Conservation (phyloP, 345 rosid genomes). For the Dovyalis caffra region DNA sequence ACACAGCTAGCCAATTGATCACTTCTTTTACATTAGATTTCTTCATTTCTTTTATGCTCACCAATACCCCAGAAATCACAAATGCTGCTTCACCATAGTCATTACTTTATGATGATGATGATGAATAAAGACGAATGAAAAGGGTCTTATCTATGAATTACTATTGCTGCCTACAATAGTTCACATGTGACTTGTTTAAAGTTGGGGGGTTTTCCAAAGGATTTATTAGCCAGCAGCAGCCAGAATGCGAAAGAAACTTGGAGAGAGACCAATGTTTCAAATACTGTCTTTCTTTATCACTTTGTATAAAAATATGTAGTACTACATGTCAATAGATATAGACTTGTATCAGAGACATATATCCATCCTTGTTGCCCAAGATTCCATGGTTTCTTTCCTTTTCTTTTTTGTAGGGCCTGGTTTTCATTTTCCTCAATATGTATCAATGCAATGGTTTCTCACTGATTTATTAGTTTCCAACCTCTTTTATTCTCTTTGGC, state of each 20-base stretch:
- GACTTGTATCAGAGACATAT: slow-evolving; percentile 1
- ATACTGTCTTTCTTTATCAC: background rate
- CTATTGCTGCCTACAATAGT: background rate
- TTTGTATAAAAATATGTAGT: slow-evolving; percentile 4
- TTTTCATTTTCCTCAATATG: slow-evolving; percentile 1
- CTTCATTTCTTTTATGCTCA: background rate
- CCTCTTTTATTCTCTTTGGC: background rate
- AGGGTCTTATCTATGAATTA: background rate
- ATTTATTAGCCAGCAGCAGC: background rate
- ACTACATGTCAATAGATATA: background rate
- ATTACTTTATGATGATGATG: background rate
- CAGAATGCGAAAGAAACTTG: background rate
- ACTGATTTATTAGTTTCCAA: background rate
- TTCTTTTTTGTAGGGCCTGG: background rate
- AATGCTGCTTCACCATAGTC: background rate
- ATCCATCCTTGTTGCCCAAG: slow-evolving; percentile 13
- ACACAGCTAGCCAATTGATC: background rate
- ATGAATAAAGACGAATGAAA: background rate
- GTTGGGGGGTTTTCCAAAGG: background rate
- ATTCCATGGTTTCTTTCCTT: background rate
- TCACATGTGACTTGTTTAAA: background rate
- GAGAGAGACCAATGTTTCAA: background rate
- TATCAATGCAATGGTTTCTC: background rate
- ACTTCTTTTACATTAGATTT: background rate
- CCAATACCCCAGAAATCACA: background rate